A percentile compares a stretch with the other conserved stretches of the same genome.
These are phyloP conservation scores for sorghum (Sorghum bicolor) DNA, from an alignment of 176 grass and related monocot genomes.

Conservation along the genomic window Sorghum_bicolor_NCBIv3 NC_012871.2:74860501-74861000, in stretches of 20 bases:
- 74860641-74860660: constrained; percentile 47
- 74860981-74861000: not conserved
- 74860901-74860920: constrained; percentile 63
- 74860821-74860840: constrained; percentile 52
- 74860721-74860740: constrained; percentile 58
- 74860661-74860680: not conserved
- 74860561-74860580: constrained; percentile 65
- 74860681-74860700: constrained; percentile 43
- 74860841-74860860: constrained; percentile 59
- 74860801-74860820: constrained; percentile 37
- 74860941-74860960: constrained; percentile 32
- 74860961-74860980: not conserved
- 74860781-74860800: constrained; percentile 73
- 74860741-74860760: constrained; percentile 56
- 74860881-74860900: constrained; percentile 58
- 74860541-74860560: constrained; percentile 40
- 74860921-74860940: not conserved
- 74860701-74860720: constrained; percentile 49
- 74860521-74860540: constrained; percentile 38
- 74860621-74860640: constrained; percentile 56
- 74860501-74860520: constrained; percentile 26
- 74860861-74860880: constrained; percentile 47
- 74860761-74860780: constrained; percentile 47
- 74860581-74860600: constrained; percentile 64
- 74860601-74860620: constrained; percentile 60